Base-by-base conservation (phyloP, 2,329 filamentous ascomycete species). In the Aspergillus sp. region DNA sequence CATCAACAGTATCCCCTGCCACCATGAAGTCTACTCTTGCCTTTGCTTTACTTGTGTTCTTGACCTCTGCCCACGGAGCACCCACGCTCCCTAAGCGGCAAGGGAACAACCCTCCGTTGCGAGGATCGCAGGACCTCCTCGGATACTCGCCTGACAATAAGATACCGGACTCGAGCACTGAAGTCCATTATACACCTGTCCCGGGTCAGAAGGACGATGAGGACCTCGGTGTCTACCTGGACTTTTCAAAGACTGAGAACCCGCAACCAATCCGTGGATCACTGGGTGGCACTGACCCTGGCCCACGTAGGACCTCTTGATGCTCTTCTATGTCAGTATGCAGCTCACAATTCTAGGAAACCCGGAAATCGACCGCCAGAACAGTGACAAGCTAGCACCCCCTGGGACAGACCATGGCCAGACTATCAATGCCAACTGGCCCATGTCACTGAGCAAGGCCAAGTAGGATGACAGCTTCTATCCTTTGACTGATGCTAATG, bases 221-320 rank as follows among this genome's bases (percentile, higher is more conserved):
- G 0, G 70, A 81, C 9, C 72, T 83, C 13, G 84, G 84, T 0
- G 65, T 79, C 2, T 83, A 79, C 55, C 76, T 86, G 1, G 77
- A 86, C 67, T 83, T 87, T 61, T 75, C 80, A 50, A 72, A 77
- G 53, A 76, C 78, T 27, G 72, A 80, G 3, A 77, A 77, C 37
- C 83, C 84, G 0, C 81, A 86, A 66, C 84, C 84, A 1, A 79
- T 85, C 44, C 79, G 84, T 6, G 84, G 84, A 3, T 68, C 64
- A 12, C 71, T 64, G 11, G 84, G 83, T 12, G 74, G 70, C 2
- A 82, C 79, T 1, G 82, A 85, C 62, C 79, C 82, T 6, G 83
- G 83, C 2, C 81, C 82, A 51, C 75, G 80, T 68, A 73, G 52
- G 68, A 66, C 8, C 4, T 27, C 27, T 19, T 15, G 42, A 20